Conservation (phyloP, 305 asterid genomes). For the Petunia hybrid region DNA sequence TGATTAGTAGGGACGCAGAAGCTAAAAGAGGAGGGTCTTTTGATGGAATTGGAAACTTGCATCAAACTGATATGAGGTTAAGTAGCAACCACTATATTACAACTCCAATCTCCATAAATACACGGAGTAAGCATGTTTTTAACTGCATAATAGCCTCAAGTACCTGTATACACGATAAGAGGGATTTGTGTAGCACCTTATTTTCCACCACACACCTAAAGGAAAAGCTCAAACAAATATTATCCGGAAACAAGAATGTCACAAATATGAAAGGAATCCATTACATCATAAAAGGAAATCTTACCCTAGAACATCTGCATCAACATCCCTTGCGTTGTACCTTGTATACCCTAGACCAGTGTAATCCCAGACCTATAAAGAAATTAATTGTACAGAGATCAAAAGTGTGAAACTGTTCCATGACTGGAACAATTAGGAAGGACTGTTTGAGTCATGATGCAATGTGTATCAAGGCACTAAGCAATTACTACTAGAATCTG, state of each 20-base stretch:
- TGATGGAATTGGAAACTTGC: too few relatives aligned
- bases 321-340: slow-evolving; percentile 83
- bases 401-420: slow-evolving; percentile 14
- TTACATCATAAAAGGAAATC: slow-evolving; percentile 33
- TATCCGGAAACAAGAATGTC: slow-evolving; percentile 40
- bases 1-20: background rate
- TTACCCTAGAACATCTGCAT: slow-evolving; percentile 88
- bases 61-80: too few relatives aligned
- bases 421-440: background rate
- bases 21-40: too few relatives aligned
- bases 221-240: slow-evolving; percentile 44
- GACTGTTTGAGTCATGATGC: slow-evolving; percentile 15
- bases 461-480: slow-evolving; percentile 1
- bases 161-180: slow-evolving; percentile 83
- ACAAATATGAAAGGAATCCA: slow-evolving; percentile 27
- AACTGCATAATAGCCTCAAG: slow-evolving; percentile 23
- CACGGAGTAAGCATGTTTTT: background rate
- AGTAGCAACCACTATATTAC: background rate
- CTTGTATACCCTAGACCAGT: slow-evolving; percentile 94
- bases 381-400: background rate
- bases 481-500: background rate
- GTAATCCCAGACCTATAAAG: slow-evolving; percentile 94
- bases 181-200: slow-evolving; percentile 89
- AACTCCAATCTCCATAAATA: background rate
- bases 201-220: slow-evolving; percentile 99